A percentile compares a stretch with the other conserved stretches of the same genome.
Conservation (phyloP, 352 stramenopile species). For the Phytophthora sp. region DNA sequence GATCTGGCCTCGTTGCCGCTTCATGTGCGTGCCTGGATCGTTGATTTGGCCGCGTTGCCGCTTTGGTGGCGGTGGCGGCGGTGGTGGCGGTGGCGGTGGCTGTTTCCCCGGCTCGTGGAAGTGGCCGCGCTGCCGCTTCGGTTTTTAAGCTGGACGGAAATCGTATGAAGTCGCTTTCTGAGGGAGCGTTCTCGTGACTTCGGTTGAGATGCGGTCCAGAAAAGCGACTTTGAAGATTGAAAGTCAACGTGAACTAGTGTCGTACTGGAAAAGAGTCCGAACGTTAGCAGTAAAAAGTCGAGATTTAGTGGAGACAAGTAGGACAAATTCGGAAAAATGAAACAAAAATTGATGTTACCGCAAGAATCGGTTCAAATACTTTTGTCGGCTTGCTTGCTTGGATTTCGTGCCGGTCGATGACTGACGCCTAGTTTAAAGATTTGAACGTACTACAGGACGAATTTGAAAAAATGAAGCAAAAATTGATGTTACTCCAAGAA, state of each 20-base stretch:
- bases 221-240: background rate
- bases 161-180: background rate
- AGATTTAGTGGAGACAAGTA: background rate
- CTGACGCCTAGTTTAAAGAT: too few relatives aligned
- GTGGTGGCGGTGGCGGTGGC: too few relatives aligned
- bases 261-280: background rate
- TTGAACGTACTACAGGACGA: too few relatives aligned
- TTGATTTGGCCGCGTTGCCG: constrained; percentile 31
- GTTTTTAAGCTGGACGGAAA: background rate
- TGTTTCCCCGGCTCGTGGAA: constrained; percentile 13
- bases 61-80: constrained; percentile 14
- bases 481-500: too few relatives aligned
- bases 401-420: too few relatives aligned
- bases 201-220: too few relatives aligned
- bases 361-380: too few relatives aligned
- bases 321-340: background rate
- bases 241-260: constrained; percentile 8
- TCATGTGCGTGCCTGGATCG: constrained; percentile 15
- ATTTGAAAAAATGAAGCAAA: too few relatives aligned
- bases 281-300: background rate
- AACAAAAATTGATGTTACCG: background rate
- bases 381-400: too few relatives aligned
- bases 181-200: too few relatives aligned
- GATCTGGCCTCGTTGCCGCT: constrained; percentile 30
- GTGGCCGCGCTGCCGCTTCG: constrained; percentile 15